phyloP scores from a whole-genome alignment of 148 eudicot species.

The Euryodendron excelsum region DNA sequence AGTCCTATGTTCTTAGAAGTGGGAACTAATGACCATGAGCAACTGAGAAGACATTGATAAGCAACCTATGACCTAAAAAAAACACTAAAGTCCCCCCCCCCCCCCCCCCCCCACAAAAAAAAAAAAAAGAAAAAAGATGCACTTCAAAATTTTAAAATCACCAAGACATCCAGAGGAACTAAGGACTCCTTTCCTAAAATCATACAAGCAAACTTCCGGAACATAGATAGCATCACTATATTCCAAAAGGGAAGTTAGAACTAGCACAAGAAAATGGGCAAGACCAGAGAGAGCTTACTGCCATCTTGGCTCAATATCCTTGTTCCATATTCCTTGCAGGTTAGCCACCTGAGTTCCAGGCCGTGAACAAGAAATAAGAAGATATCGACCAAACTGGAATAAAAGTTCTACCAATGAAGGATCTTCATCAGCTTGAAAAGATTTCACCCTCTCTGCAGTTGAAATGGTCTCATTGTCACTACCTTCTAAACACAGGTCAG shows the following conservation, averaged over 20 bases:
- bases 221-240: background rate
- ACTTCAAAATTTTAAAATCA: background rate
- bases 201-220: background rate
- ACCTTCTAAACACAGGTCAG: background rate
- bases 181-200: background rate
- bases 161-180: background rate
- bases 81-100: too few relatives aligned
- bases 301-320: conserved; percentile 70
- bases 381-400: conserved; percentile 85
- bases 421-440: conserved; percentile 74
- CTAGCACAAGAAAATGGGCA: background rate
- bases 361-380: conserved; percentile 76
- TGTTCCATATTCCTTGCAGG: conserved; percentile 86
- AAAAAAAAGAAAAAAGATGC: too few relatives aligned
- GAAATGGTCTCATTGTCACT: conserved; percentile 28
- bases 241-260: background rate
- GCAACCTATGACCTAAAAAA: too few relatives aligned
- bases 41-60: too few relatives aligned
- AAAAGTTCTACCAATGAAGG: conserved; percentile 79
- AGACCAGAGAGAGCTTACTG: conserved; percentile 31
- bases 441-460: conserved; percentile 67
- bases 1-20: too few relatives aligned
- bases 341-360: conserved; percentile 83
- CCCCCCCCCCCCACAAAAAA: too few relatives aligned
- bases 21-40: too few relatives aligned